Evolutionary conservation across 129 eudicot species (phyloP).

Genomic region (Calendula officinalis): DNA sequence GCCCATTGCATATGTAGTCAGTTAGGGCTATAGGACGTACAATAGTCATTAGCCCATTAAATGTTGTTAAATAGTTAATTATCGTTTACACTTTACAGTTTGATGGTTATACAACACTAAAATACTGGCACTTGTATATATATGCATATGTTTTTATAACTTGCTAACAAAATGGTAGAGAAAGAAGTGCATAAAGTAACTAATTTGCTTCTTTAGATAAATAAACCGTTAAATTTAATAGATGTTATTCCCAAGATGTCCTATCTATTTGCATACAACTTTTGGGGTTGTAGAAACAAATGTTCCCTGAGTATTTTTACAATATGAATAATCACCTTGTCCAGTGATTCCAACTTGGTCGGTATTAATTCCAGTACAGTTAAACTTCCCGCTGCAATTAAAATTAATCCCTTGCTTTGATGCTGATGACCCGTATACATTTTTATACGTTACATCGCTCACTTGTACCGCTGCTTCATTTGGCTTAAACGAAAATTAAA

Average conservation of each 20-base stretch:
- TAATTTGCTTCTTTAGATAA: neutral
- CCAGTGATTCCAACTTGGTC: slow-evolving; percentile 29
- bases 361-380: slow-evolving; percentile 27
- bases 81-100: too few relatives aligned
- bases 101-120: too few relatives aligned
- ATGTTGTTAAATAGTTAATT: too few relatives aligned
- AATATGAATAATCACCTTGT: slow-evolving; percentile 1
- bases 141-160: too few relatives aligned
- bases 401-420: slow-evolving; percentile 29
- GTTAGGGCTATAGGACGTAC: too few relatives aligned
- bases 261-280: slow-evolving; percentile 17
- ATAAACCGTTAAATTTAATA: neutral
- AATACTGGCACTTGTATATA: too few relatives aligned
- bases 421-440: slow-evolving; percentile 32
- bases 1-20: too few relatives aligned
- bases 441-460: slow-evolving; percentile 23
- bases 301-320: slow-evolving; percentile 19
- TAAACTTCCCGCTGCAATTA: slow-evolving; percentile 31
- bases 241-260: neutral
- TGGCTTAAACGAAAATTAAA: neutral
- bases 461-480: slow-evolving; percentile 31
- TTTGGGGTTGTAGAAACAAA: slow-evolving; percentile 19
- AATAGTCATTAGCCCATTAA: too few relatives aligned
- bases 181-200: too few relatives aligned
- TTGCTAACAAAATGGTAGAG: too few relatives aligned